phyloP scores from a whole-genome alignment of 306 rosid genomes.

The Betula pendula region DNA sequence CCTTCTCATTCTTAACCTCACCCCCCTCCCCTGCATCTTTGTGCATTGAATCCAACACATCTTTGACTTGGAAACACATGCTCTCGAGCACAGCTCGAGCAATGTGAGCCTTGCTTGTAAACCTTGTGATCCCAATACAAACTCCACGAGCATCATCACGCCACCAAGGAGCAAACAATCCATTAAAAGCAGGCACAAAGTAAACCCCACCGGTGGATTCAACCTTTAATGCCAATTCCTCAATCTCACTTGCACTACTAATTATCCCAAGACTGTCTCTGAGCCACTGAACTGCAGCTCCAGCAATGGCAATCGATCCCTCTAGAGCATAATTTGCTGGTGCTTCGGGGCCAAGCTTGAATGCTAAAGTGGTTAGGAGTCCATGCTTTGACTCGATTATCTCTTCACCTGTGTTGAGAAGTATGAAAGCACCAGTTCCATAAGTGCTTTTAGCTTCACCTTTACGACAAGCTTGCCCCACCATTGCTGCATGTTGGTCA shows the following conservation, averaged over 20 bases:
- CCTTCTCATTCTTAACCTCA: slow-evolving; percentile 32
- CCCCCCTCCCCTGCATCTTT: slow-evolving; percentile 56
- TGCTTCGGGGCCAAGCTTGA: slow-evolving; percentile 73
- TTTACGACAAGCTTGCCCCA: slow-evolving; percentile 71
- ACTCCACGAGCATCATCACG: slow-evolving; percentile 97
- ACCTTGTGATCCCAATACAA: slow-evolving; percentile 76
- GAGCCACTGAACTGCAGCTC: slow-evolving; percentile 99
- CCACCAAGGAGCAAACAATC: slow-evolving; percentile 97
- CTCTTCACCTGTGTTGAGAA: slow-evolving; percentile 76
- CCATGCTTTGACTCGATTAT: slow-evolving; percentile 63
- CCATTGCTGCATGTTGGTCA: slow-evolving; percentile 95
- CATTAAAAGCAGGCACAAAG: slow-evolving; percentile 92
- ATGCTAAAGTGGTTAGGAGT: slow-evolving; percentile 77
- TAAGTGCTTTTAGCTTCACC: slow-evolving; percentile 95
- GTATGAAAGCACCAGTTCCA: slow-evolving; percentile 92
- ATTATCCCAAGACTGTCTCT: slow-evolving; percentile 79
- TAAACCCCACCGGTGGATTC: slow-evolving; percentile 74
- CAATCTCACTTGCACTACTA: slow-evolving; percentile 62
- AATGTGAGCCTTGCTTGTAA: slow-evolving; percentile 77
- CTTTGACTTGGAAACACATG: slow-evolving; percentile 86
- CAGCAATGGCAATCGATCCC: slow-evolving; percentile 97
- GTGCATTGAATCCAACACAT: slow-evolving; percentile 81
- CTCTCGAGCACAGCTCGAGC: slow-evolving; percentile 95
- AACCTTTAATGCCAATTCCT: slow-evolving; percentile 63
- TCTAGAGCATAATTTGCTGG: slow-evolving; percentile 78